Conservation (phyloP, 2,329 filamentous ascomycete genomes). For the Apiospora aurea region DNA sequence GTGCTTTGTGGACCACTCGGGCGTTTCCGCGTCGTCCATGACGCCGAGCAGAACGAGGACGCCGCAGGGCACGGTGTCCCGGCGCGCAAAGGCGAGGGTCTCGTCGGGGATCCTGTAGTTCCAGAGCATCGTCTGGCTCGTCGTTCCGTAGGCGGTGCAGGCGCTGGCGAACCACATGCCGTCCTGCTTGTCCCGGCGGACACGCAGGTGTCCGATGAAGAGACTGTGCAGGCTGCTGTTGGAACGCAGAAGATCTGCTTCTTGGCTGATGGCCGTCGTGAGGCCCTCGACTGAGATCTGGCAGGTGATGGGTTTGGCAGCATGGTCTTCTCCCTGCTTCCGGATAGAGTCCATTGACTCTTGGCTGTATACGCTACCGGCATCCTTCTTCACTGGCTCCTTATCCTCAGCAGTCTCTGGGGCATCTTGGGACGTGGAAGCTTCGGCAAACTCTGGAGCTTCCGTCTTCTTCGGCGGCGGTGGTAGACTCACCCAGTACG, state of each 20-base stretch:
- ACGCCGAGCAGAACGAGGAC: constrained; percentile 62
- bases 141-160: constrained; percentile 61
- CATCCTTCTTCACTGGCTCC: constrained; percentile 26
- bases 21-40: constrained; percentile 58
- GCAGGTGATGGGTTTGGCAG: constrained; percentile 49
- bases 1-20: constrained; percentile 59
- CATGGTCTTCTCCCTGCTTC: constrained; percentile 39
- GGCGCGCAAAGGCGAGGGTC: constrained; percentile 57
- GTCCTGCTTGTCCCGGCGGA: constrained; percentile 42
- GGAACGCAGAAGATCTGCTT: constrained; percentile 36
- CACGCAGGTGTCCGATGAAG: constrained; percentile 55
- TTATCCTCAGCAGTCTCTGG: constrained; percentile 23
- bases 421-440: constrained; percentile 25
- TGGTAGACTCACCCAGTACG: constrained; percentile 64
- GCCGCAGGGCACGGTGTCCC: constrained; percentile 64
- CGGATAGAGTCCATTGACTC: constrained; percentile 46
- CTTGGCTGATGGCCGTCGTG: constrained; percentile 52
- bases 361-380: constrained; percentile 33
- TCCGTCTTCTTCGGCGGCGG: constrained; percentile 36
- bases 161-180: constrained; percentile 65
- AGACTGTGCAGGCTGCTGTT: constrained; percentile 46
- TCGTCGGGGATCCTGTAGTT: constrained; percentile 64
- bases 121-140: constrained; percentile 64
- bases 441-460: constrained; percentile 23
- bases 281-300: constrained; percentile 58